Evolutionary conservation across 1,284 basidiomycete species (phyloP).

Genomic region (Uromyces viciae-fabae): DNA sequence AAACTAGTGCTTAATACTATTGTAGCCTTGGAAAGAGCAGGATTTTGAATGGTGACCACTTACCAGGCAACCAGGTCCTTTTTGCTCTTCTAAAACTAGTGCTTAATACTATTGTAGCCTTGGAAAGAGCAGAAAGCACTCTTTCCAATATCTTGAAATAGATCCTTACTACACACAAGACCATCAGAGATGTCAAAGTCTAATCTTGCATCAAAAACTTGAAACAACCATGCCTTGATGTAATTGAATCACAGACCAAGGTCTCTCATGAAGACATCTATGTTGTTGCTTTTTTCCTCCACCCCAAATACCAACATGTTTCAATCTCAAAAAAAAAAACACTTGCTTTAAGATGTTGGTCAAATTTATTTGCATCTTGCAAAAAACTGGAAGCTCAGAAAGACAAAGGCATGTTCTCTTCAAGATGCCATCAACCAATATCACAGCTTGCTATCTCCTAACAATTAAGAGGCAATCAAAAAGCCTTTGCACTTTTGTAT

Average conservation of each 20-base stretch:
- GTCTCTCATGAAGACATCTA: constrained; percentile 14
- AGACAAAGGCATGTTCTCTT: not conserved
- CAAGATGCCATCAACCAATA: not conserved
- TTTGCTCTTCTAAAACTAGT: constrained; percentile 11
- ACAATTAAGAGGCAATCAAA: not conserved
- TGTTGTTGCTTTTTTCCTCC: constrained; percentile 10
- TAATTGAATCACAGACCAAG: not conserved
- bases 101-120: not conserved
- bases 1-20: constrained; percentile 10
- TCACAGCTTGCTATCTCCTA: not conserved
- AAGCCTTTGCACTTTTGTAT: constrained; percentile 3
- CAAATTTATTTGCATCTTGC: not conserved
- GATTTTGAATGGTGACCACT: too few relatives aligned
- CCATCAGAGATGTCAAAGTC: not conserved
- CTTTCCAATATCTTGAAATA: constrained; percentile 24
- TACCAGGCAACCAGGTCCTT: too few relatives aligned
- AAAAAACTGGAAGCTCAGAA: constrained; percentile 1
- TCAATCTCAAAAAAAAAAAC: not conserved
- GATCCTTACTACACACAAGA: not conserved
- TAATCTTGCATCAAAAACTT: not conserved
- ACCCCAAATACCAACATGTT: not conserved
- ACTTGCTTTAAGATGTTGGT: not conserved
- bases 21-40: not conserved
- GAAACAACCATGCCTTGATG: not conserved
- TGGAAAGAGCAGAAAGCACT: not conserved